Base-by-base conservation (phyloP, 805 yeast genomes). In the Wilhelminamyces savonicus region DNA sequence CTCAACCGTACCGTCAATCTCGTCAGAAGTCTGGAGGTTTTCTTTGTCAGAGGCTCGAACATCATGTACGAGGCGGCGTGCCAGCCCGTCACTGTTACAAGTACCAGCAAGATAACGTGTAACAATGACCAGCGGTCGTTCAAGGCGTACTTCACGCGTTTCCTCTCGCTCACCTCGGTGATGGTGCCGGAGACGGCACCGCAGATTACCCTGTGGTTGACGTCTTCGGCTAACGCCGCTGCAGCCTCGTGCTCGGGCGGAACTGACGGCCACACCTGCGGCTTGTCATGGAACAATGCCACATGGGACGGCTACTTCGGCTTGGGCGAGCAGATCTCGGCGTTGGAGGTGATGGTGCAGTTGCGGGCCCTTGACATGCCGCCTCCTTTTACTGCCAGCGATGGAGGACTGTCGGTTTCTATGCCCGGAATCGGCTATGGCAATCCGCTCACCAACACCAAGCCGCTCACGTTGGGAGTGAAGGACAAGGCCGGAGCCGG, bases 81-180 rank as follows among this genome's bases (percentile, higher is more conserved):
- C 56, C 94, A 84, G 63, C 64, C 67, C 12, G 41, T 61, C 2
- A 54, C 53, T 16, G n/a, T n/a, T n/a, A n/a, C n/a, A n/a, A n/a
- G n/a, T n/a, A n/a, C n/a, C n/a, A n/a, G n/a, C n/a, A n/a, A n/a
- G n/a, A n/a, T n/a, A n/a, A 63, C 68, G 23, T 88, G 97, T 65
- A 74, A 84, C 56, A 79, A 74, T 32, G 97, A 88, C 64, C 95
- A 88, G 65, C 69, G 95, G 36, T 76, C 92, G n/a, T 88, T 90
- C 70, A 85, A 83, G 62, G 95, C 95, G 1, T 82, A 80, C 44
- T 70, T 84, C 43, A 52, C 86, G 2, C 66, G 95, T 33, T 78
- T 78, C 52, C 54, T 88, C 51, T 92, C 87, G 2, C 58, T 74
- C 31, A 80, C 95, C 1, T 77, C 90, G 0, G 67, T 74, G 28